Evolutionary conservation across 202 grass and related monocot genomes (phyloP), one percentile per base, ranked within the genome.

Genomic region (Saccharum hybrid): DNA sequence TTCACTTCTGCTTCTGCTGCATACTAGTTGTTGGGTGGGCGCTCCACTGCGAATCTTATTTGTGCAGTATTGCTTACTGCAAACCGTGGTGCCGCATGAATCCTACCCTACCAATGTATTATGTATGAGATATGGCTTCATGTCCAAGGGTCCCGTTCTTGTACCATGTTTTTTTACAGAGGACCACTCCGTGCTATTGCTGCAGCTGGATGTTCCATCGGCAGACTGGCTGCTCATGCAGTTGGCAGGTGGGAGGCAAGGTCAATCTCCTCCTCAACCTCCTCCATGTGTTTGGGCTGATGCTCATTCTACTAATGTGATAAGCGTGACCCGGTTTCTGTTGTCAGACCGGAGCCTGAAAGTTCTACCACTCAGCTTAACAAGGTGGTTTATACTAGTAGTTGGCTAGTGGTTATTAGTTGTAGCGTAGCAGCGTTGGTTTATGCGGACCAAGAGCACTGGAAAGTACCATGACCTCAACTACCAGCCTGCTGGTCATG

Each of bases 231-330:
- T 81, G 51, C 34, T 16, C 6, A 15, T 63, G 68, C 30, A 48
- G 56, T 64, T 62, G 39, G 38, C 51, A 0, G 39, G 38, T 51
- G 71, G 40, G 40, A 41, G 52, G n/a, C 56, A 23, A 62, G 39
- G 3, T 71, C 36, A 52, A 28, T 30, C 68, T 14, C 68, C 57
- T 61, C 21, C 68, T 60, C 8, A 56, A 6, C 68, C 43, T 46
- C 12, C 51, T 26, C 19, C 63, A 40, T 18, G 41, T 28, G 48
- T 19, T 52, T 52, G 30, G 1, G 18, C 16, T 56, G 7, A 21
- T 83, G 31, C 38, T 8, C 37, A 57, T 22, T 36, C 21, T 86
- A 48, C 84, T 72, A 28, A 66, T 63, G 22, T 37, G 8, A 1
- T 0, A 41, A n/a, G 10, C 7, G 21, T 21, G 52, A 8, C 68